phyloP scores from a whole-genome alignment of 2,329 filamentous ascomycete species.

The Fusarium tjaetaba region DNA sequence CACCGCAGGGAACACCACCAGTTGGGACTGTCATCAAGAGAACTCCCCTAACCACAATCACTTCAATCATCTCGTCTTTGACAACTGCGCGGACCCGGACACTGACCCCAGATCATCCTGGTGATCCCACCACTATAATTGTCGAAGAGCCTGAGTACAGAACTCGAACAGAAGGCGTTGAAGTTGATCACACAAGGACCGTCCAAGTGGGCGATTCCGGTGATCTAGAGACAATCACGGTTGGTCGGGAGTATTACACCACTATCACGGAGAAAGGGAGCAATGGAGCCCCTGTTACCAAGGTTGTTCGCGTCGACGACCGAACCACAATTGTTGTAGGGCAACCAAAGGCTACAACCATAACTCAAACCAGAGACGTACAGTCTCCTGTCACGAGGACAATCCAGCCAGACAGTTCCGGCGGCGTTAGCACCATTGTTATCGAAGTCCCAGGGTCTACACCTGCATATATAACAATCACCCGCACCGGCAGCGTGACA shows the following conservation, averaged over 20 bases:
- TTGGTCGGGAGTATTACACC: neutral
- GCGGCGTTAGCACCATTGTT: neutral
- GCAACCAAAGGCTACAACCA: neutral
- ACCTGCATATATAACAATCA: neutral
- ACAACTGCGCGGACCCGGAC: neutral
- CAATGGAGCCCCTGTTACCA: neutral
- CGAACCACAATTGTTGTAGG: neutral
- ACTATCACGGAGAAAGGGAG: neutral
- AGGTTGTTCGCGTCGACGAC: neutral
- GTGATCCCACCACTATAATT: neutral
- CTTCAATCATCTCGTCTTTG: constrained; percentile 2
- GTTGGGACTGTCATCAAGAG: neutral
- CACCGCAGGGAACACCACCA: constrained; percentile 5
- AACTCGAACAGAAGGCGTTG: neutral
- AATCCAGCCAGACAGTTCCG: neutral
- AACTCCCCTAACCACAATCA: neutral
- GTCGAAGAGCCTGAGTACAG: neutral
- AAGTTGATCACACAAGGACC: neutral
- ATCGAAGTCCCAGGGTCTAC: neutral
- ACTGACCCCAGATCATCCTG: neutral
- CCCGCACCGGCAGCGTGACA: accelerated
- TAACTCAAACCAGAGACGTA: neutral
- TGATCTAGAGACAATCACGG: neutral
- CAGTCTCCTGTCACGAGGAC: neutral
- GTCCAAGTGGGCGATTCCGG: neutral